These are phyloP conservation scores for Cryptococcus sp. DNA, from an alignment of 1,284 basidiomycete species.

Conservation along the genomic window DNA sequence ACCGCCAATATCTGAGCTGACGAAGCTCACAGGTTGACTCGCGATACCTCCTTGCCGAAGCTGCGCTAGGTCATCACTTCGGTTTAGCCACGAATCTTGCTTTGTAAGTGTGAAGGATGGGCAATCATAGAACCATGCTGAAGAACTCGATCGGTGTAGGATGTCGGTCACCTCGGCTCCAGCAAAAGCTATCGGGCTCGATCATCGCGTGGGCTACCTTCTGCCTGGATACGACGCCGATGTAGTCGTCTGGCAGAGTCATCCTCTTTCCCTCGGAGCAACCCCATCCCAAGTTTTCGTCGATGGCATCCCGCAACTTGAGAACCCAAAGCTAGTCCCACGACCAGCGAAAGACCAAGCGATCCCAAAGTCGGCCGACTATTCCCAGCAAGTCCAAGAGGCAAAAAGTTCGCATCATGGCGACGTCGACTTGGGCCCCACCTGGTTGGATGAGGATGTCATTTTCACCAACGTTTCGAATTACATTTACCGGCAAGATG, in stretches of 20 bases:
- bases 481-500: background rate
- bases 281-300: slow-evolving; percentile 60
- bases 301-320: slow-evolving; percentile 56
- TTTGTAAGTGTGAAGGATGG: slow-evolving; percentile 16
- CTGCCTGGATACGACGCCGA: slow-evolving; percentile 60
- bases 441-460: background rate
- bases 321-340: background rate
- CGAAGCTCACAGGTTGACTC: slow-evolving; percentile 35
- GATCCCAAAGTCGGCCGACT: background rate
- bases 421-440: background rate
- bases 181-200: slow-evolving; percentile 69
- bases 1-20: too few species aligned
- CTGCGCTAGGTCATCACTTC: slow-evolving; percentile 71
- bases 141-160: background rate
- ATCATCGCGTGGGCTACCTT: slow-evolving; percentile 75
- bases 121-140: background rate
- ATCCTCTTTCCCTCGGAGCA: slow-evolving; percentile 66
- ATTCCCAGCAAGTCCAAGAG: background rate
- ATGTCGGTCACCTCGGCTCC: slow-evolving; percentile 53
- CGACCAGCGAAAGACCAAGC: background rate
- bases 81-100: slow-evolving; percentile 21
- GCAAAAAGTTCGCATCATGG: background rate
- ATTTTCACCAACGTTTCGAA: background rate
- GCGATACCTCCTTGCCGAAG: slow-evolving; percentile 75
- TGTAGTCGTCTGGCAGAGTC: slow-evolving; percentile 80